These are phyloP conservation scores for Pythium vanterpoolii DNA, from an alignment of 352 stramenopile genomes.

Conservation along the genomic window DNA sequence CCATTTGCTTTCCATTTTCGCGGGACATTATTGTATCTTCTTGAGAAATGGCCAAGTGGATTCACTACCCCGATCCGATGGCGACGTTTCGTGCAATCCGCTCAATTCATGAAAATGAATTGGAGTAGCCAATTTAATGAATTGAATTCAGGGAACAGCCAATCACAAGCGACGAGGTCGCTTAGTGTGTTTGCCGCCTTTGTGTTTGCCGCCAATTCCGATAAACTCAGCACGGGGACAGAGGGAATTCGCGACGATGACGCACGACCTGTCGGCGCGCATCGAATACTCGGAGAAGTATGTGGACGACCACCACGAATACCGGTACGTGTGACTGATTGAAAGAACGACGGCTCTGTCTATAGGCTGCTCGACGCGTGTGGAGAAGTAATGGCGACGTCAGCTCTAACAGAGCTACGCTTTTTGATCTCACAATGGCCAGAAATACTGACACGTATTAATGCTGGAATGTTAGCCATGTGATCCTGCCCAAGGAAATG, in stretches of 20 bases:
- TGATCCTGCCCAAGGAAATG: slow-evolving; percentile 98
- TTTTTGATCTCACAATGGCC: background rate
- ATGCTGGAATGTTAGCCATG: slow-evolving; percentile 69
- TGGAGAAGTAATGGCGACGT: background rate
- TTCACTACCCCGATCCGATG: background rate
- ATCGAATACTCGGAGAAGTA: slow-evolving; percentile 97
- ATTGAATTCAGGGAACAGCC: slow-evolving; percentile 11
- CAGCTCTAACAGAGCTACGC: background rate
- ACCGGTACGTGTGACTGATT: slow-evolving; percentile 54
- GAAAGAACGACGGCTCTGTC: background rate
- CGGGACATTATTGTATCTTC: slow-evolving; percentile 31
- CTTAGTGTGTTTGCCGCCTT: background rate
- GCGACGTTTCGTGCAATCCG: slow-evolving; percentile 19
- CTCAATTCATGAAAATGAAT: slow-evolving; percentile 4
- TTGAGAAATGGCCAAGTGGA: background rate
- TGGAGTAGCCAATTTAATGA: slow-evolving; percentile 16
- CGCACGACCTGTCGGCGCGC: slow-evolving; percentile 82
- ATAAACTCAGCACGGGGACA: slow-evolving; percentile 11
- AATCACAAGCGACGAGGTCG: slow-evolving; percentile 15
- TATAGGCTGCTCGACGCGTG: background rate
- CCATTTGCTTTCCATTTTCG: slow-evolving; percentile 76
- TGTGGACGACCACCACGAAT: slow-evolving; percentile 92
- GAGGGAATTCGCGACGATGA: slow-evolving; percentile 42
- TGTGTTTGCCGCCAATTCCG: slow-evolving; percentile 23
- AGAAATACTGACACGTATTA: too few species aligned